Base-by-base conservation (phyloP, 164 flowering plant genomes). In the Magnolia kwangsiensis region DNA sequence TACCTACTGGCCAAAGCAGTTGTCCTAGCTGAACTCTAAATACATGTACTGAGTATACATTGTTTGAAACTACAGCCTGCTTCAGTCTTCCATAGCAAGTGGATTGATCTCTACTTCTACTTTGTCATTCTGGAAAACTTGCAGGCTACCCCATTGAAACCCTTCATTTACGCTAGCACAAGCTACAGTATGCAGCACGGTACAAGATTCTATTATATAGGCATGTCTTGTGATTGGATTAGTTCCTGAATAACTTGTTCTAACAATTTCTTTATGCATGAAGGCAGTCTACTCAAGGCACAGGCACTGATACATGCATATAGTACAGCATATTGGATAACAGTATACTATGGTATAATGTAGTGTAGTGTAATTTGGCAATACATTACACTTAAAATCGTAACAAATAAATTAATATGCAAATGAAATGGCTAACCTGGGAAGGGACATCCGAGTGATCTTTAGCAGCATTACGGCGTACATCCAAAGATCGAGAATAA, bases 391-490 rank as follows among this genome's bases (percentile, higher is more conserved):
- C 0, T 10, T 24, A 16, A 68, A 27, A 7, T 31, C 7, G 1
- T 7, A 68, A 67, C 23, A 68, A 7, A 7, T 4, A 27, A 67
- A 16, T 11, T 10, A 10, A 7, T 31, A 16, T 1, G 3, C 23
- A 74, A 18, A 50, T 51, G 9, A 66, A 74, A 50, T 27, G 50
- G 72, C 88, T 77, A 27, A 96, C 99, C 92, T 88, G 98, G 65
- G 99, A 90, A 66, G 93, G 73, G 70, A 72, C 79, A 82, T 83
- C 74, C 55, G 91, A 78, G 70, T 81, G 75, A 76, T 78, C 79
- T 77, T 90, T 91, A 72, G 88, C 77, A 21, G 95, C 93, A 88
- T 85, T 86, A 31, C 92, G 97, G 0, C 99, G 97, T 73, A 92
- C 92, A 80, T 91, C 87, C 76, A 96, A 81, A 71, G 99, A 89